Base-by-base conservation (phyloP, 805 yeast genomes). In the Suhomyces faveliae region DNA sequence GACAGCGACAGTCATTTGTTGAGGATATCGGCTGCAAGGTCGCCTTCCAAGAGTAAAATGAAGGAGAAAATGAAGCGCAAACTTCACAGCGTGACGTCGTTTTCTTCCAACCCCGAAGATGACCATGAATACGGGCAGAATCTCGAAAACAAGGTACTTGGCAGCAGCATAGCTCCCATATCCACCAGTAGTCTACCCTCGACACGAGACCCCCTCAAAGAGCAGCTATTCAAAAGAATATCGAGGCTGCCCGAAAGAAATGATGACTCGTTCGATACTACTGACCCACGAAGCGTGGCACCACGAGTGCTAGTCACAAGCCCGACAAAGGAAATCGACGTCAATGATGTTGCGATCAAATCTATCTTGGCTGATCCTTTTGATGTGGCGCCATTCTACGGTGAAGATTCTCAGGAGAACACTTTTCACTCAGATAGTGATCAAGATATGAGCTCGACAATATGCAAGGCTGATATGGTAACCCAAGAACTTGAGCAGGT, bases 1-100 rank as follows among this genome's bases (percentile, higher is more conserved):
- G 51, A 47, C 10, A 50, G 51, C 30, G 55, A 52, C 30, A 33
- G 38, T 42, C 43, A 35, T 41, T 40, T 45, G 27, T 40, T 35
- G 19, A 42, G 22, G 11, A 25, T 45, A n/a, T 35, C 47, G n/a
- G 17, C 42, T 3, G 17, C 45, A 4, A 46, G 50, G 39, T 42
- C 50, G 13, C 38, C 44, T 8, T 13, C 22, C 2, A 47, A 35
- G 11, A 37, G 24, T 10, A 50, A 43, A 13, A 27, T 50, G n/a
- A 53, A 45, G 29, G 48, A 43, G 4, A 48, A 47, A 23, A 40
- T 52, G 29, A 49, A 47, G 35, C 51, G 43, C 19, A 33, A 33
- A 20, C 37, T 33, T 6, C 37, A 33, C 37, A 33, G 37, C 21
- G 37, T 33, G 12, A 33, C 48, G 7, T 40, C 40, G 4, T 39